phyloP scores from a whole-genome alignment of 345 rosid species.

The Camelina neglecta region DNA sequence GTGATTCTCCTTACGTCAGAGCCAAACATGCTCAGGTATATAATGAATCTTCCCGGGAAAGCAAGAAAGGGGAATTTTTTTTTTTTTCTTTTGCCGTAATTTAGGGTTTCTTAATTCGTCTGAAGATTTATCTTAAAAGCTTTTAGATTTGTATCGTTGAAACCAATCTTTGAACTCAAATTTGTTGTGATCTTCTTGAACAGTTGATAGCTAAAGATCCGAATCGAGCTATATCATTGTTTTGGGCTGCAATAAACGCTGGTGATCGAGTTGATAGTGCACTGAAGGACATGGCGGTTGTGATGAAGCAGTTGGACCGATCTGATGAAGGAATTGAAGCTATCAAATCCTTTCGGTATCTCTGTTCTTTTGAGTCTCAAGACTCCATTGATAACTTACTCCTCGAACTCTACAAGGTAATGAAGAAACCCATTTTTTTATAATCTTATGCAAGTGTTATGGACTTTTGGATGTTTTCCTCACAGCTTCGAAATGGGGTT shows the following conservation, averaged over 20 bases:
- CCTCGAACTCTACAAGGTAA: constrained; percentile 76
- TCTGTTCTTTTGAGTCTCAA: constrained; percentile 71
- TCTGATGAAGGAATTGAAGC: constrained; percentile 83
- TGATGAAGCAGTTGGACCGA: constrained; percentile 71
- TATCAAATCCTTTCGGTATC: constrained; percentile 75
- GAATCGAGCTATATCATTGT: constrained; percentile 60
- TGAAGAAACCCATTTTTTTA: not conserved
- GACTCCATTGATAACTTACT: constrained; percentile 78
- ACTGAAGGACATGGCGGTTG: constrained; percentile 81
- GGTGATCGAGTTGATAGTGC: constrained; percentile 83
- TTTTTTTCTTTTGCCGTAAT: not conserved
- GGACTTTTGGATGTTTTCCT: not conserved
- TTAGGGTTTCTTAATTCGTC: constrained; percentile 2
- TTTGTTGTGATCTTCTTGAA: constrained; percentile 12
- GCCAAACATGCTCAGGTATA: constrained; percentile 85
- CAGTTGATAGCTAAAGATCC: constrained; percentile 76
- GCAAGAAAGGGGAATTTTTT: not conserved
- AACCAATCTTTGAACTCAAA: constrained; percentile 6
- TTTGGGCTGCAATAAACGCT: constrained; percentile 82
- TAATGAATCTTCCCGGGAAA: constrained; percentile 6
- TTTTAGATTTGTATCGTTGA: not conserved
- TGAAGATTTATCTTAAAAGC: not conserved
- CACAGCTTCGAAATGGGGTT: not conserved
- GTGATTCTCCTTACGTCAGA: constrained; percentile 83
- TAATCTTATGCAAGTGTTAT: not conserved